Evolutionary conservation across 2,329 filamentous ascomycete genomes (phyloP).

Genomic region (Sporothrix globosa): DNA sequence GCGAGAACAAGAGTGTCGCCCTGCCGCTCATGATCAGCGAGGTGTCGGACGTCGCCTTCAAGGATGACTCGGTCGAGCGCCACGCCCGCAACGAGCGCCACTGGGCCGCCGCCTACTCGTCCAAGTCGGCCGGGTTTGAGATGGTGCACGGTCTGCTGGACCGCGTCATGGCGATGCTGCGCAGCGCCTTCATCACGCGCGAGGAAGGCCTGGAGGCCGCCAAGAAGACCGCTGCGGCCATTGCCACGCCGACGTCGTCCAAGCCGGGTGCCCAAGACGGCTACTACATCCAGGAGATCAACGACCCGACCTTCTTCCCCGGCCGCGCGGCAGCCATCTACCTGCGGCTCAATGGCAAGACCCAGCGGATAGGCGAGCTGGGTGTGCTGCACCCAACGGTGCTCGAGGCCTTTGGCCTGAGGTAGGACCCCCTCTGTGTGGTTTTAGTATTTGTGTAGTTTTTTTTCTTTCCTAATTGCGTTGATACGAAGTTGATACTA

Average conservation of each 20-base stretch:
- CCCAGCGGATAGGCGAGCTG: conserved; percentile 80
- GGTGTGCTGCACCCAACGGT: conserved; percentile 93
- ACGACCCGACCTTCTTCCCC: conserved; percentile 88
- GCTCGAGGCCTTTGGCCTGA: conserved; percentile 89
- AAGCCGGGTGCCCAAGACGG: conserved; percentile 60
- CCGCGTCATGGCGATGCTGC: conserved; percentile 89
- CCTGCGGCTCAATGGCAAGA: conserved; percentile 73
- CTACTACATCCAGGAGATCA: conserved; percentile 94
- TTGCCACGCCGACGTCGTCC: conserved; percentile 53
- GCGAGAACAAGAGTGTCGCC: conserved; percentile 87
- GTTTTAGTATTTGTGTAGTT: neutral
- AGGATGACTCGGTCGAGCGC: conserved; percentile 78
- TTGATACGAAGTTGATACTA: neutral
- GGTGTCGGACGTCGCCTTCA: conserved; percentile 87
- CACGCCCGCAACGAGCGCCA: conserved; percentile 84
- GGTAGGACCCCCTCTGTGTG: conserved; percentile 52
- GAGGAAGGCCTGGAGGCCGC: conserved; percentile 65
- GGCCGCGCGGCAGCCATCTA: conserved; percentile 87
- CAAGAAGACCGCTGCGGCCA: conserved; percentile 47
- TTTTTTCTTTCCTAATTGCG: neutral
- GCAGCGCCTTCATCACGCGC: conserved; percentile 74
- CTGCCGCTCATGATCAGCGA: conserved; percentile 94
- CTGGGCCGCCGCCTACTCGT: conserved; percentile 95
- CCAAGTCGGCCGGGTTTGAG: conserved; percentile 93
- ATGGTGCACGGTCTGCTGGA: conserved; percentile 92